Base-by-base conservation (phyloP, 495 filamentous ascomycete species). In the Tuber umbilicatum region DNA sequence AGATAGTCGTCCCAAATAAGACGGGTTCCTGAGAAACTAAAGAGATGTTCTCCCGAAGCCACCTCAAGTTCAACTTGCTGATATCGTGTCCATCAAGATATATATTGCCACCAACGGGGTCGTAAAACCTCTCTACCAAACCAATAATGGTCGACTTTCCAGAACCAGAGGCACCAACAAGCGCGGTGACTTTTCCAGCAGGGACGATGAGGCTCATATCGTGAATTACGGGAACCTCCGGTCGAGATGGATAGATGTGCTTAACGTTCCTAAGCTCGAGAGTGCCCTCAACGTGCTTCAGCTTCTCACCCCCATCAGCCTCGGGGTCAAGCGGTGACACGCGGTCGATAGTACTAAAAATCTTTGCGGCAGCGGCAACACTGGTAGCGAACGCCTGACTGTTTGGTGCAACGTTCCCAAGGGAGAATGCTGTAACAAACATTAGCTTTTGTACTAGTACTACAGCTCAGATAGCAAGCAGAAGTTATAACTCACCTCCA, bases 131-230 rank as follows among this genome's bases (percentile, higher is more conserved):
- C 83, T 97, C 94, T 17, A 97, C 91, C 31, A 99, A 84, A 14
- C 95, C 94, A n/a, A 99, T 90, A 41, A 98, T 92, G 0, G 96
- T 98, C 78, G 90, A 93, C 84, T 99, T 99, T 73, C 95, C 95
- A 70, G 92, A 96, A 7, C 95, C 95, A n/a, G 94, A 97, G 19
- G 95, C 91, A 23, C 95, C 96, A 37, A 99, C 95, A 10, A 99
- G 86, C 2, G 95, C 95, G 14, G 94, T 97, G n/a, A 91, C 93
- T 83, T 97, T 97, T 14, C 94, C 94, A 31, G 95, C 93, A 19
- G 93, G 93, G 73, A 98, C 90, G 0, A 85, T 78, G 19, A 99
- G 87, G 71, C 86, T 92, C 72, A 97, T 91, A 72, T 91, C 89
- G 68, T 93, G 84, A 89, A 98, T 93, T 37, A 98, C 90, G 19